Conservation (phyloP, 2,329 filamentous ascomycete genomes). For the Chaetomiaceae sp. region DNA sequence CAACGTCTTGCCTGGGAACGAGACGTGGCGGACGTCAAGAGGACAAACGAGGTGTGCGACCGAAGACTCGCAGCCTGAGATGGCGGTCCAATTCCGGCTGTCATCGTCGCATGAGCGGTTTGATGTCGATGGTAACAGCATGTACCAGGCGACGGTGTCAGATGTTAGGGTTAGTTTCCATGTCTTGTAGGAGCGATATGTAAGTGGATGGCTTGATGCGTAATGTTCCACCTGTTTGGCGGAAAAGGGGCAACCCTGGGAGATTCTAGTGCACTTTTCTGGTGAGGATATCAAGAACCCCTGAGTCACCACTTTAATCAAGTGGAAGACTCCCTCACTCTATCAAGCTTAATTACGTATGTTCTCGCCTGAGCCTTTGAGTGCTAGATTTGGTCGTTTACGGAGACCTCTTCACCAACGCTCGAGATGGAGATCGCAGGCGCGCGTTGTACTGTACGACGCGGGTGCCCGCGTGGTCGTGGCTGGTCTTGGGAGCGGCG, state of each 20-base stretch:
- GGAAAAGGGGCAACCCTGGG: no score
- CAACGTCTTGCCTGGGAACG: not conserved
- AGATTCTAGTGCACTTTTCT: no score
- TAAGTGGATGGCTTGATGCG: not conserved
- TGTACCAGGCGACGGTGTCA: not conserved
- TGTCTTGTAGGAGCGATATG: slow-evolving; percentile 3
- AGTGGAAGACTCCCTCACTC: no score
- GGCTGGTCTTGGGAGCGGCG: not conserved
- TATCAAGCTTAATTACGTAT: no score
- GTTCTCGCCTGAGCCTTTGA: no score
- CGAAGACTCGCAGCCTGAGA: not conserved
- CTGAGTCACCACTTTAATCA: no score
- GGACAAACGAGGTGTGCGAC: slow-evolving; percentile 2
- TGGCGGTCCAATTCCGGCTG: not conserved
- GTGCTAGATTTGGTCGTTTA: no score
- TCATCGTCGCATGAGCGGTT: not conserved
- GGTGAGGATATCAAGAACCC: no score
- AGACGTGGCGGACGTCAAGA: not conserved
- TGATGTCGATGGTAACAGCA: not conserved
- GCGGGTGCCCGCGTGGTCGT: not conserved
- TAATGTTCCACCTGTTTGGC: no score
- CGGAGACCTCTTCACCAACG: no score
- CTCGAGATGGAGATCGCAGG: not conserved
- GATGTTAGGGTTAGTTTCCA: not conserved
- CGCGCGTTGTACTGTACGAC: not conserved